phyloP scores from a whole-genome alignment of 352 stramenopile species.

The Phytopythium kandeliae region DNA sequence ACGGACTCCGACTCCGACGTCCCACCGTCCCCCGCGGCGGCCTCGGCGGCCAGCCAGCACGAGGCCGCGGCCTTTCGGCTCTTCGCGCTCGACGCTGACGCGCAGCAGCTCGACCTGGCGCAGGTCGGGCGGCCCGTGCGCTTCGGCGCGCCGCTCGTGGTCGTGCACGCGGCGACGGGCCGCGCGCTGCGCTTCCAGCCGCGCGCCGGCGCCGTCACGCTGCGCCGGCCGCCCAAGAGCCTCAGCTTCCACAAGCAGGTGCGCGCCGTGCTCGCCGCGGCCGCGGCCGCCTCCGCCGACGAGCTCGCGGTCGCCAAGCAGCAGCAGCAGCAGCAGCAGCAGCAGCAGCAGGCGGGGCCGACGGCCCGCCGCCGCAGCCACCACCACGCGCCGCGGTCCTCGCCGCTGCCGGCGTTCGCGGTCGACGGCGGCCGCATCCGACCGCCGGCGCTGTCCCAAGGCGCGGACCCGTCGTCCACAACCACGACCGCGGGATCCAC shows the following conservation, averaged over 20 bases:
- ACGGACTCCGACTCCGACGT: too few relatives aligned
- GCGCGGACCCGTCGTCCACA: constrained; percentile 9
- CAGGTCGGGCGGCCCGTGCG: constrained; percentile 52
- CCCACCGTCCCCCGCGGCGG: too few relatives aligned
- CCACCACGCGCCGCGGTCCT: constrained; percentile 1
- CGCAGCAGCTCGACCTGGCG: constrained; percentile 39
- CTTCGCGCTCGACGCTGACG: constrained; percentile 55
- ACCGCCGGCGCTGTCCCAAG: constrained; percentile 8
- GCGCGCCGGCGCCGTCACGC: constrained; percentile 52
- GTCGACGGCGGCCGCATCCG: background rate
- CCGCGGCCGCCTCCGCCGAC: constrained; percentile 7
- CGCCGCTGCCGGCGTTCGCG: constrained; percentile 1
- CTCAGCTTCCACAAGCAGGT: constrained; percentile 59
- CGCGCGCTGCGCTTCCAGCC: constrained; percentile 57
- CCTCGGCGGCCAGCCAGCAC: constrained; percentile 8
- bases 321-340: too few relatives aligned
- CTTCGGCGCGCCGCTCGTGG: constrained; percentile 43
- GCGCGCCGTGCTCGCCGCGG: constrained; percentile 32
- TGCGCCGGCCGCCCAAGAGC: constrained; percentile 62
- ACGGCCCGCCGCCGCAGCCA: background rate
- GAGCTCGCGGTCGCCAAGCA: constrained; percentile 1
- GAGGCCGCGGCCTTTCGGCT: constrained; percentile 61
- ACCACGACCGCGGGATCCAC: constrained; percentile 4
- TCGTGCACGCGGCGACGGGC: constrained; percentile 58
- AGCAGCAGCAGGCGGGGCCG: too few relatives aligned